Evolutionary conservation across 2,329 filamentous ascomycete species (phyloP), one percentile per base, ranked within the genome.

Genomic region (Trichoderma gracile): DNA sequence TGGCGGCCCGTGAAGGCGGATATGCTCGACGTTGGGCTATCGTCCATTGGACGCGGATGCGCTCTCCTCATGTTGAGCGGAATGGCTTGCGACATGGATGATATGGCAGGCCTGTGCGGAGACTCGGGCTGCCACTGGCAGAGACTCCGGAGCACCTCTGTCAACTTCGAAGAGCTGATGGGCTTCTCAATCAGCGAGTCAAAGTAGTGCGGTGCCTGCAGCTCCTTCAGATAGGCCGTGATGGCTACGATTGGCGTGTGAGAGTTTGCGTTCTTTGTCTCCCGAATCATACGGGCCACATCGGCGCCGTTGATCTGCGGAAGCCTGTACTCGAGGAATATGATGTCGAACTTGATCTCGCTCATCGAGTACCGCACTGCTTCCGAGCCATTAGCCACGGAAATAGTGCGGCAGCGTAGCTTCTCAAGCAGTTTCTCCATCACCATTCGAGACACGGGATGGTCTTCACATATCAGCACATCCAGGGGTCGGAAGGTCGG

Each of bases 381-480:
- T 73, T 99, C 95, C 0, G 92, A 89, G 0, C 95, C 95, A 70
- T 93, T 97, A 3, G 89, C 85, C 5, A 95, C 94, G 3, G 92
- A 93, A 71, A 99, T 95, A 9, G 94, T 97, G 47, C 95, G 91
- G 72, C 95, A 99, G 42, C 92, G 90, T 42, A 98, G 81, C 78
- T 98, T 99, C 76, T 99, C 95, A 59, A 99, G 84, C 8, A 99
- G 80, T 71, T 96, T 95, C 74, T 99, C 95, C 94, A 99, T 98
- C n/a, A 99, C 94, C 81, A 99, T 88, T 23, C 94, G 87, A 6
- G 95, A 97, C 4, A 99, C 94, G 0, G 95, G 95, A 75, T 99
- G 95, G 72, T 99, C 95, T 78, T 99, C 95, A 74, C 95, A 98
- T 58, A 99, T 96, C 58, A 99, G 82, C 6, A 99, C 90, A 76